Evolutionary conservation across 1,284 basidiomycete genomes (phyloP), one percentile per base, ranked within the genome.

Genomic region (Moniliella sp.): DNA sequence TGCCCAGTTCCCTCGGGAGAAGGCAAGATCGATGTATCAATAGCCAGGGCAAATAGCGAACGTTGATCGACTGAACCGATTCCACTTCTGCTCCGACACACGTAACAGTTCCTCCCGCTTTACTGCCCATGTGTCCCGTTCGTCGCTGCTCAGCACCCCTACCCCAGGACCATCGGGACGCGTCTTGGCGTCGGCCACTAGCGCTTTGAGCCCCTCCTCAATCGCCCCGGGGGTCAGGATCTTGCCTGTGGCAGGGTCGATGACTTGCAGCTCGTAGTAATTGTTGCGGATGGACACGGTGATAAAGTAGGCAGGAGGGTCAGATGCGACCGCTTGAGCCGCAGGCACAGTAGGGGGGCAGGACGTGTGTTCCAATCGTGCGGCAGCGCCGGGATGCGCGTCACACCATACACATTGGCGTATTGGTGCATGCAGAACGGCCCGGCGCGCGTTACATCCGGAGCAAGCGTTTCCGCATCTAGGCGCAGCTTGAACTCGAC

Each of bases 121-220:
- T 75, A n/a, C n/a, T n/a, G 79, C 70, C 86, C 86, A 94, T 8
- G 58, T 66, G 62, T 91, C 80, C 42, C 86, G 67, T 25, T 76
- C 68, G 52, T 86, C 81, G 1, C 75, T 73, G 27, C 73, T 79
- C 35, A 93, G 65, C 1, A 77, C 67, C 10, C 79, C 75, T 4
- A 94, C 66, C 25, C 70, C 56, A 4, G 36, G 40, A 2, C 62
- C 63, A 13, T 69, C 62, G 29, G 75, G 67, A 25, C 43, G 46
- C n/a, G n/a, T n/a, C 27, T 68, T 63, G 0, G 74, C 81, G 56
- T 93, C 84, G 4, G 64, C 52, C 0, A 80, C 74, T 7, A 78
- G 70, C 1, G 68, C 68, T 44, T 68, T 67, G 19, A 93, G 60
- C 7, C 71, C 66, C 16, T 63, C 60, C 55, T 82, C 79, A 13